Evolutionary conservation across 1,139 yeast species (phyloP), one percentile per base, ranked within the genome.

Genomic region (Yamadazyma friedrichii): DNA sequence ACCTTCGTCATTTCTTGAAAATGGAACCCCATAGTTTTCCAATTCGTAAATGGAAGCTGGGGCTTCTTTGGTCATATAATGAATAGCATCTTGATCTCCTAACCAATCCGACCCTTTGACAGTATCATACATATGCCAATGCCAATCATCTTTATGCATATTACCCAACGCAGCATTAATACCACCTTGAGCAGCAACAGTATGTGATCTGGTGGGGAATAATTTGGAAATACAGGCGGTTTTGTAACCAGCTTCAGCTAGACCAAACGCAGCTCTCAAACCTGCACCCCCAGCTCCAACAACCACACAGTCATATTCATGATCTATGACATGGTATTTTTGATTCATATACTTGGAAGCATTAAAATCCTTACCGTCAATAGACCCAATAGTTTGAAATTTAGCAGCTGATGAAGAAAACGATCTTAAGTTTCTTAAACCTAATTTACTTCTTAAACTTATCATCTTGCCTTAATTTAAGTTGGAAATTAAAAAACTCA

Each of bases 221-320:
- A 93, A 80, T 72, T 93, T 93, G 54, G 98, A 84, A 57, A 93
- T 82, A 80, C 98, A 93, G 31, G 98, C 98, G 41, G 97, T 93
- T 70, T 93, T 93, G 76, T 76, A 93, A 38, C 98, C 98, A 45
- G 95, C 97, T 60, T 88, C 91, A 43, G 97, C 96, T 49, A 93
- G 78, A 48, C 98, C 98, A 56, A 91, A 93, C 31, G 98, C 98
- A 35, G 98, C 98, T 73, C 98, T 84, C 49, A 93, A 76, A 62
- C 98, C 98, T 38, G 98, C 98, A 64, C 98, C 98, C 58, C 98
- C 98, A 42, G 98, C 98, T 59, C 98, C 98, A 42, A 93, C 93
- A 48, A 93, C 98, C 42, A 93, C 81, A 75, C 96, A 89, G 70
- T 93, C 98, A 70, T 93, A 93, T 67, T 93, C 98, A 67, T 93